Evolutionary conservation across 75 land plant genomes (phyloP).

Genomic region (Cupressus sempervirens): DNA sequence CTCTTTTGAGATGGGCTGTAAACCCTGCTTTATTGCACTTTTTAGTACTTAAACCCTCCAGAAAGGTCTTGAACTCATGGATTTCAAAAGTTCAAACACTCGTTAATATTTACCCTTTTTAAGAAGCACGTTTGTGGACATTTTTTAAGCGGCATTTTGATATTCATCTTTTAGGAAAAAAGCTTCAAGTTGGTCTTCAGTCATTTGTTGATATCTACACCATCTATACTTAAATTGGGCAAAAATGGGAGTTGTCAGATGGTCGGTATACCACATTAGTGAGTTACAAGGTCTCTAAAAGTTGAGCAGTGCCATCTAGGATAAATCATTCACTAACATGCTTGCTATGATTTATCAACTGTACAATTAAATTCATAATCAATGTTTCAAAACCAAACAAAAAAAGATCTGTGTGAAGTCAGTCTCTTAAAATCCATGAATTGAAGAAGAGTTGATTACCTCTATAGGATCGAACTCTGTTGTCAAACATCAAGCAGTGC

Average conservation of each 20-base stretch:
- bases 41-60: neutral
- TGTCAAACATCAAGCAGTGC: constrained; percentile 96
- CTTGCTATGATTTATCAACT: neutral
- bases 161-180: neutral
- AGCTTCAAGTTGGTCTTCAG: neutral
- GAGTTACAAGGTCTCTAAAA: neutral
- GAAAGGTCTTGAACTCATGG: neutral
- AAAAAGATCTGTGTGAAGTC: neutral
- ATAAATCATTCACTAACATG: neutral
- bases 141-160: neutral
- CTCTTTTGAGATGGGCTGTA: neutral
- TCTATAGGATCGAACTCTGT: constrained; percentile 97
- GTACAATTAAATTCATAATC: neutral
- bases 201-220: neutral
- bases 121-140: neutral
- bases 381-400: neutral
- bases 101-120: neutral
- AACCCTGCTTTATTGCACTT: neutral
- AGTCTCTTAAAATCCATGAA: neutral
- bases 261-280: neutral
- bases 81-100: neutral
- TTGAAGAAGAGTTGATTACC: constrained; percentile 37
- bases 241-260: neutral
- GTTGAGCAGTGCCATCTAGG: neutral
- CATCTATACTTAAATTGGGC: neutral